Percentiles rank a stretch among this genome's conserved stretches.
Evolutionary conservation across 1,284 basidiomycete species (phyloP).

Genomic region (Ceratobasidium sp.): DNA sequence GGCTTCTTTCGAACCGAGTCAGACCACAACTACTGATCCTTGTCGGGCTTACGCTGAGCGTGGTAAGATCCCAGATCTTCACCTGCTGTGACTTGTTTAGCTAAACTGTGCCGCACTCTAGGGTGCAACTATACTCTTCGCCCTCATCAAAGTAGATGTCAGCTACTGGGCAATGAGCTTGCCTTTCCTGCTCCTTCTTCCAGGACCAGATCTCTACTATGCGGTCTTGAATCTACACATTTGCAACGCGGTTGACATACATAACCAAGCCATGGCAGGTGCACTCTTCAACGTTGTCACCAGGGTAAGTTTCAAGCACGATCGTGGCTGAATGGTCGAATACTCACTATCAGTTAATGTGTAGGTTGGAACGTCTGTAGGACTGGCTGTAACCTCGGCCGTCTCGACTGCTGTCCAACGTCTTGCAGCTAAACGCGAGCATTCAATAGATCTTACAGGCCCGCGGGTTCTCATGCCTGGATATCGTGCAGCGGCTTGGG

Average conservation of each 20-base stretch:
- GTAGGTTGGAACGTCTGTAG: constrained; percentile 47
- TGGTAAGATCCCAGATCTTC: constrained; percentile 9
- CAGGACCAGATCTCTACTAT: constrained; percentile 44
- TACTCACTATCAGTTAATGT: background rate
- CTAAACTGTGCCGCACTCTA: background rate
- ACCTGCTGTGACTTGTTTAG: background rate
- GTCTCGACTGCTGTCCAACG: constrained; percentile 43
- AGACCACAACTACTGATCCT: constrained; percentile 36
- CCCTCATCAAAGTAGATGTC: constrained; percentile 36
- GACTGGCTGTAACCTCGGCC: constrained; percentile 46
- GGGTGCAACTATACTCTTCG: constrained; percentile 30
- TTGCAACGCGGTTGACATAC: constrained; percentile 46
- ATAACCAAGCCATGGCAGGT: constrained; percentile 48
- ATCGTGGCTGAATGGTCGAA: background rate
- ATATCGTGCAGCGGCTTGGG: constrained; percentile 42
- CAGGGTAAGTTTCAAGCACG: constrained; percentile 25
- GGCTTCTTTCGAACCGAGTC: constrained; percentile 31
- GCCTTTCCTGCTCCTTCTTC: constrained; percentile 31
- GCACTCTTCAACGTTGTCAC: constrained; percentile 47
- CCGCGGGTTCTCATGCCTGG: constrained; percentile 40
- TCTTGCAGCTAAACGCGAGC: constrained; percentile 20
- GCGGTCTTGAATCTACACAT: constrained; percentile 47
- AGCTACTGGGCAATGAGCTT: constrained; percentile 45
- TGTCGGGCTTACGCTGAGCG: constrained; percentile 26
- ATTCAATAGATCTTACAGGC: constrained; percentile 10